These are phyloP conservation scores for Clonostachys rosea DNA, from an alignment of 2,329 filamentous ascomycete species.

Conservation along the genomic window DNA sequence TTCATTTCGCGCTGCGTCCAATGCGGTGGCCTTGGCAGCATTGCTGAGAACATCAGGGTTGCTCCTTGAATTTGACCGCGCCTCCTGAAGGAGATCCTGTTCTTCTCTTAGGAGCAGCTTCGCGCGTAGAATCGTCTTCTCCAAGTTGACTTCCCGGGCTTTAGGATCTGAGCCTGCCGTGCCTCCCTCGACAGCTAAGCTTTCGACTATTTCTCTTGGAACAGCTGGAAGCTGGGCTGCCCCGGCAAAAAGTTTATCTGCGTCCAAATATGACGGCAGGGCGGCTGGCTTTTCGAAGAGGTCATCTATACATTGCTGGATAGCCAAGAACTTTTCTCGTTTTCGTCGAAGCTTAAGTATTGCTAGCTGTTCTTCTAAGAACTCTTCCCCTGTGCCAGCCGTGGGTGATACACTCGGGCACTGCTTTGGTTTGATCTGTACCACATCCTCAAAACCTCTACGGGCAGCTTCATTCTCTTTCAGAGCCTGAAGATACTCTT, in stretches of 20 bases:
- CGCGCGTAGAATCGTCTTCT: conserved; percentile 53
- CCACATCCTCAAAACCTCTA: conserved; percentile 1
- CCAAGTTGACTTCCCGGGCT: conserved; percentile 32
- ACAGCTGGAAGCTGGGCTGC: conserved; percentile 40
- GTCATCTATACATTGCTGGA: conserved; percentile 46
- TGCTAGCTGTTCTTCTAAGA: conserved; percentile 45
- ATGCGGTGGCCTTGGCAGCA: conserved; percentile 41
- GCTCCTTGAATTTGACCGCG: conserved; percentile 29
- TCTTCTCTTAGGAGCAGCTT: conserved; percentile 53
- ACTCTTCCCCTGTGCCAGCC: background rate
- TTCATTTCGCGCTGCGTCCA: conserved; percentile 51
- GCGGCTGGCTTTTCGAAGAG: conserved; percentile 48
- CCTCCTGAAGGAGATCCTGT: conserved; percentile 46
- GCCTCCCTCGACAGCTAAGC: conserved; percentile 37
- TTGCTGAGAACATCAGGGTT: conserved; percentile 28
- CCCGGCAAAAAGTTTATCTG: conserved; percentile 39
- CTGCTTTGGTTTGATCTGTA: conserved; percentile 6
- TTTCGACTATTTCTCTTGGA: conserved; percentile 46
- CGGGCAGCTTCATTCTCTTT: conserved; percentile 31
- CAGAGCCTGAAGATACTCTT: conserved; percentile 50
- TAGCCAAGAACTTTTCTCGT: conserved; percentile 39
- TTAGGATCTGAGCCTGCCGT: conserved; percentile 40
- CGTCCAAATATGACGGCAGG: conserved; percentile 41
- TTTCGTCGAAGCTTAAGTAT: conserved; percentile 47
- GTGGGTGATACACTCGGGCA: too few species aligned